A percentile compares a stretch with the other conserved stretches of the same genome.
Conservation (phyloP, 306 rosid genomes). For the Begonia peltatifolia region DNA sequence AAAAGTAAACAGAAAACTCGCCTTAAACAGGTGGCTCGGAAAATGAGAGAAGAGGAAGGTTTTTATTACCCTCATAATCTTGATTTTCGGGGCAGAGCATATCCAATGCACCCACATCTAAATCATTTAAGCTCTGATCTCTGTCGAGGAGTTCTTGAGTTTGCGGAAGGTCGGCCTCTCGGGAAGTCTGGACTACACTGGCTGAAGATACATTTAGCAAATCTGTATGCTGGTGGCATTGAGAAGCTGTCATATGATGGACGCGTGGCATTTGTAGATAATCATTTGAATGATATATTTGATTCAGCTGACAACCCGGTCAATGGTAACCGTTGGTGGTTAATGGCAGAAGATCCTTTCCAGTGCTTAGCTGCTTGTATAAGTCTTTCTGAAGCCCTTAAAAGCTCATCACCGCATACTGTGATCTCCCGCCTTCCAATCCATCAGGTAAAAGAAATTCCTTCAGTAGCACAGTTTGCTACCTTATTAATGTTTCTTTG, state of each 20-base stretch:
- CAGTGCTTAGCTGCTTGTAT: conserved; percentile 83
- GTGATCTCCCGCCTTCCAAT: conserved; percentile 63
- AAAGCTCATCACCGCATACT: conserved; percentile 61
- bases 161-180: conserved; percentile 67
- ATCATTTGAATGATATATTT: conserved; percentile 51
- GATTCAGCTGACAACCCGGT: conserved; percentile 72
- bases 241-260: conserved; percentile 70
- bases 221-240: conserved; percentile 53
- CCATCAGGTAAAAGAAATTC: conserved; percentile 50
- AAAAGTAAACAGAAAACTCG: conserved; percentile 9
- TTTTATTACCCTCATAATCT: conserved; percentile 88
- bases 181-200: conserved; percentile 69
- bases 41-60: conserved; percentile 72
- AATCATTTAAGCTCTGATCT: conserved; percentile 87
- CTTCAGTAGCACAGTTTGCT: conserved; percentile 2
- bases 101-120: conserved; percentile 89
- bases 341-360: conserved; percentile 82
- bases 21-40: conserved; percentile 61
- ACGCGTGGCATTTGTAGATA: conserved; percentile 59
- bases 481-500: conserved; percentile 7
- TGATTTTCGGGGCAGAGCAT: conserved; percentile 87
- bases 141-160: conserved; percentile 76
- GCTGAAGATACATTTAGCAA: conserved; percentile 81
- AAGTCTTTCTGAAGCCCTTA: conserved; percentile 65
- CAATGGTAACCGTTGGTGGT: conserved; percentile 76